Conservation (phyloP, 306 rosid species). For the Herpetospermum pedunculosum region DNA sequence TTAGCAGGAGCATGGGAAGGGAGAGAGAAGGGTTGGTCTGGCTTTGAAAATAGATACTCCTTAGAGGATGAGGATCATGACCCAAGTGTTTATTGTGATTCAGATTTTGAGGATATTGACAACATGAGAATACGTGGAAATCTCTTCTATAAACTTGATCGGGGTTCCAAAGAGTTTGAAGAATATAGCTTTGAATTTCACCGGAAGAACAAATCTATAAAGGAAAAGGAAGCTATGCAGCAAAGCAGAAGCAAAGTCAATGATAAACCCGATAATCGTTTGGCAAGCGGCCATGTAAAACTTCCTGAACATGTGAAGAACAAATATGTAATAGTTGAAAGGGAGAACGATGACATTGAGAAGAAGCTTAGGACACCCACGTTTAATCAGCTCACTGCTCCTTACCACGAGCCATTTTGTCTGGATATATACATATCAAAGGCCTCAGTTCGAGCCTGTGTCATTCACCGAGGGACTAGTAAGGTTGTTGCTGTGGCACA, state of each 20-base stretch:
- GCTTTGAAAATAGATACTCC: slow-evolving; percentile 16
- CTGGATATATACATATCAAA: slow-evolving; percentile 79
- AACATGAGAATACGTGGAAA: slow-evolving; percentile 56
- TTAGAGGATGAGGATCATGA: slow-evolving; percentile 22
- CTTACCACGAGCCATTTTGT: slow-evolving; percentile 85
- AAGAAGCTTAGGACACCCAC: slow-evolving; percentile 57
- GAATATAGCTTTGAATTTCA: slow-evolving; percentile 71
- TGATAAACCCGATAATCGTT: slow-evolving; percentile 8
- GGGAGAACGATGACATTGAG: slow-evolving; percentile 13
- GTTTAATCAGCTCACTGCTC: slow-evolving; percentile 67
- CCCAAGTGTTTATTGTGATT: slow-evolving; percentile 22
- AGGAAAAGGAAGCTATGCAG: slow-evolving; percentile 18
- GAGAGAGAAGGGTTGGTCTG: slow-evolving; percentile 12
- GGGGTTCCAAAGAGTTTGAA: slow-evolving; percentile 70
- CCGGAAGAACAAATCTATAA: slow-evolving; percentile 49
- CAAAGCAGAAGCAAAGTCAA: slow-evolving; percentile 8
- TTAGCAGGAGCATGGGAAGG: slow-evolving; percentile 52
- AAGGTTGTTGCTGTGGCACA: slow-evolving; percentile 84
- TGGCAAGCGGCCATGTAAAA: slow-evolving; percentile 18
- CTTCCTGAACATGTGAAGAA: slow-evolving; percentile 19
- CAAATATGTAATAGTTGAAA: slow-evolving; percentile 13
- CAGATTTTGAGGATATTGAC: slow-evolving; percentile 65
- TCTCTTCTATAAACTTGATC: slow-evolving; percentile 67
- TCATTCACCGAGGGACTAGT: slow-evolving; percentile 68
- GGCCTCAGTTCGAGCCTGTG: slow-evolving; percentile 76